phyloP scores from a whole-genome alignment of 2,329 filamentous ascomycete species.

The Cercospora sp. region DNA sequence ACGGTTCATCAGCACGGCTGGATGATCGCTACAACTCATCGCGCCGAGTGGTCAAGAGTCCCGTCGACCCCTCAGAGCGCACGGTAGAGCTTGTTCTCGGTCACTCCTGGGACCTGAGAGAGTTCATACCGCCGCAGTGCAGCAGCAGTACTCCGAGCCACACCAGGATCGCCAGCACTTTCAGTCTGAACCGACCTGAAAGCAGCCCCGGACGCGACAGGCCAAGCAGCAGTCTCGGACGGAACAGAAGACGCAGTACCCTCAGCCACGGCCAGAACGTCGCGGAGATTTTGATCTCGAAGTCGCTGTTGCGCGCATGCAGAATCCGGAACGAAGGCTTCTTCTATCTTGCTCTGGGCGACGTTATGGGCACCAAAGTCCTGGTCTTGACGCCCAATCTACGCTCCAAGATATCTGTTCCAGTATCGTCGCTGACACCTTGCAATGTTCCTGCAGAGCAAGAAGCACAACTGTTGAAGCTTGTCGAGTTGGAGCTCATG shows the following conservation, averaged over 20 bases:
- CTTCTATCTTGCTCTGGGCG: background rate
- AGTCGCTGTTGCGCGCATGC: background rate
- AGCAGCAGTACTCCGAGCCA: background rate
- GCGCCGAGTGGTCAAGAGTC: background rate
- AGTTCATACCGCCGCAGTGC: background rate
- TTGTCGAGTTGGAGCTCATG: background rate
- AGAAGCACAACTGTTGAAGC: background rate
- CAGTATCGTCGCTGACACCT: background rate
- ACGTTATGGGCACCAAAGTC: background rate
- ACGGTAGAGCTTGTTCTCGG: background rate
- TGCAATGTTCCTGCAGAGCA: background rate
- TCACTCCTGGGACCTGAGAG: background rate
- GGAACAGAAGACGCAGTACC: background rate
- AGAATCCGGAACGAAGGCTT: background rate
- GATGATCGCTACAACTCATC: background rate
- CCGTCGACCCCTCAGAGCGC: background rate
- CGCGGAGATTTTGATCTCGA: background rate
- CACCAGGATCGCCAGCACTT: no score
- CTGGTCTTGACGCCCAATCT: background rate
- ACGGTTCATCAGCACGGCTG: background rate
- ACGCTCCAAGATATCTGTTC: background rate
- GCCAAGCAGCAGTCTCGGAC: no score
- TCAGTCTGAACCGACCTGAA: no score
- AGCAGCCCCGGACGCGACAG: no score
- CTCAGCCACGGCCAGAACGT: background rate